phyloP scores from a whole-genome alignment of 2,329 filamentous ascomycete genomes.

The Sordariomycetes sp. region DNA sequence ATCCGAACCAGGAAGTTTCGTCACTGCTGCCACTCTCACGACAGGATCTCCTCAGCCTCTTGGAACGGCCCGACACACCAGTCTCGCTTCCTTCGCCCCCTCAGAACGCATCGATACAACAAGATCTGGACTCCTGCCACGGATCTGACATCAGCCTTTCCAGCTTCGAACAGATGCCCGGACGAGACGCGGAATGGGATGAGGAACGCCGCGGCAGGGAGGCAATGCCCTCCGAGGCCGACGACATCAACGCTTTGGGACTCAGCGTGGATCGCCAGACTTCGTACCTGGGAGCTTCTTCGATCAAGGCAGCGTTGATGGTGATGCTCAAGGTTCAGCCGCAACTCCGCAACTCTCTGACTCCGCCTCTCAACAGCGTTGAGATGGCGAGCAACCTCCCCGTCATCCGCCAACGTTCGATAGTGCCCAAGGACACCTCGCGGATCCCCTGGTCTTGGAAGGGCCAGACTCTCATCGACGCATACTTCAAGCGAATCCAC shows the following conservation, averaged over 20 bases:
- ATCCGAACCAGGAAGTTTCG: slow-evolving; percentile 46
- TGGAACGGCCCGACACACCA: slow-evolving; percentile 33
- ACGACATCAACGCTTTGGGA: slow-evolving; percentile 47
- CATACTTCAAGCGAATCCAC: slow-evolving; percentile 68
- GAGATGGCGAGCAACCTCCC: slow-evolving; percentile 37
- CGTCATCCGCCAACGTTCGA: slow-evolving; percentile 29
- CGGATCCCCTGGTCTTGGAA: slow-evolving; percentile 51
- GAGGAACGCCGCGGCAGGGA: slow-evolving; percentile 49
- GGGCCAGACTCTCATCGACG: slow-evolving; percentile 60
- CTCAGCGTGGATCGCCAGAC: slow-evolving; percentile 47
- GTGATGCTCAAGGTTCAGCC: slow-evolving; percentile 55
- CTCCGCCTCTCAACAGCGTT: slow-evolving; percentile 35
- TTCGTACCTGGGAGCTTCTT: slow-evolving; percentile 65
- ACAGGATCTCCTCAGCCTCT: slow-evolving; percentile 48
- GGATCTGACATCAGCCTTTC: slow-evolving; percentile 35
- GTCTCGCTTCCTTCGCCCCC: slow-evolving; percentile 41
- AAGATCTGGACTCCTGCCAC: slow-evolving; percentile 32
- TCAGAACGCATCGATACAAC: slow-evolving; percentile 36
- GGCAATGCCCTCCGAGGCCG: slow-evolving; percentile 52
- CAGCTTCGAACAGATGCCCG: slow-evolving; percentile 60
- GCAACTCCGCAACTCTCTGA: slow-evolving; percentile 32
- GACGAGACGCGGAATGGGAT: slow-evolving; percentile 56
- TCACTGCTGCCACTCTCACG: slow-evolving; percentile 45
- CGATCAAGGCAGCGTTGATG: slow-evolving; percentile 64
- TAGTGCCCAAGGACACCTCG: slow-evolving; percentile 35